A percentile compares a stretch with the other conserved stretches of the same genome.
Evolutionary conservation across 495 filamentous ascomycete genomes (phyloP).

Genomic region (Penicillium coprophilum): DNA sequence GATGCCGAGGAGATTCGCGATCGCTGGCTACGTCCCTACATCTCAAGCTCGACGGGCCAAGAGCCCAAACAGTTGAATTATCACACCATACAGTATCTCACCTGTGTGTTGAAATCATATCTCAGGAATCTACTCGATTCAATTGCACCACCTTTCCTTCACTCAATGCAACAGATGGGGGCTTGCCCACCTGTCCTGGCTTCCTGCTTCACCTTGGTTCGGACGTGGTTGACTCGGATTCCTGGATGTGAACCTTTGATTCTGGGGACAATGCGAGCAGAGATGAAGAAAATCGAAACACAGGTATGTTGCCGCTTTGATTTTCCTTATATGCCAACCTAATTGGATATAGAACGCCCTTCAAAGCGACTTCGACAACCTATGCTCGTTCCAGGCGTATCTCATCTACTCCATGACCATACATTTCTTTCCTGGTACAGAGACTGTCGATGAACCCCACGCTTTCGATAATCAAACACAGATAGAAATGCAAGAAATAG

Average conservation of each 20-base stretch:
- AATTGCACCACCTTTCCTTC: constrained; percentile 41
- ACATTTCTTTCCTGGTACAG: constrained; percentile 36
- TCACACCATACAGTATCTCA: constrained; percentile 38
- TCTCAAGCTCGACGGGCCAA: constrained; percentile 36
- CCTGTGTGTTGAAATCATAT: constrained; percentile 42
- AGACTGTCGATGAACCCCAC: constrained; percentile 7
- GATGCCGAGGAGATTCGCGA: constrained; percentile 41
- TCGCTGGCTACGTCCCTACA: constrained; percentile 37
- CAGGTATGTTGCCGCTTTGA: constrained; percentile 16
- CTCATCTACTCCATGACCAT: constrained; percentile 47
- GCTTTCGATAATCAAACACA: constrained; percentile 34
- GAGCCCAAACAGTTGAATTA: constrained; percentile 36
- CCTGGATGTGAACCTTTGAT: constrained; percentile 42
- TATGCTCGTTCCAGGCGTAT: constrained; percentile 50
- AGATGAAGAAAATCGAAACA: constrained; percentile 37
- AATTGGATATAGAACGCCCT: constrained; percentile 10
- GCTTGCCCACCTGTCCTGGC: constrained; percentile 32
- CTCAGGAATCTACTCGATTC: constrained; percentile 28
- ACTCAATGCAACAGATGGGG: constrained; percentile 30
- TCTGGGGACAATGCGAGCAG: constrained; percentile 29
- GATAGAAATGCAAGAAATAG: constrained; percentile 49
- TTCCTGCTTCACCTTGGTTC: constrained; percentile 44
- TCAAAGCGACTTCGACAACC: constrained; percentile 27
- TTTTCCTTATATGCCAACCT: background rate
- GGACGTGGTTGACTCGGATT: constrained; percentile 40